A percentile compares a stretch with the other conserved stretches of the same genome.
Conservation (phyloP, 1,284 basidiomycete species). For the Puccinia triticina region DNA sequence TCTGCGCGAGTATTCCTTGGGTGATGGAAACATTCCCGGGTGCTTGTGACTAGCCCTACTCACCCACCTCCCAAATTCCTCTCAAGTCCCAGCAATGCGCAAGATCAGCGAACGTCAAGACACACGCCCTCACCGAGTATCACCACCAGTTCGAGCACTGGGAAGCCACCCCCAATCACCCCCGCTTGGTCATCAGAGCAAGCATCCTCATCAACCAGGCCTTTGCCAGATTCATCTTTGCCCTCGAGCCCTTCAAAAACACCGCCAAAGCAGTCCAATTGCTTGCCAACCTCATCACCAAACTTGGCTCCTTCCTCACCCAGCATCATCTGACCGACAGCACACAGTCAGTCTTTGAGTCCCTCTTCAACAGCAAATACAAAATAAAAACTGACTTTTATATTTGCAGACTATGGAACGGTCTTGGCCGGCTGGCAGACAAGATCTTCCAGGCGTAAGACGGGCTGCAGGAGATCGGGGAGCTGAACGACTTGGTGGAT, state of each 20-base stretch:
- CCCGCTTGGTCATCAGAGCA: neutral
- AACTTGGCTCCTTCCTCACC: neutral
- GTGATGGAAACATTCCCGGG: no score
- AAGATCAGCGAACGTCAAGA: neutral
- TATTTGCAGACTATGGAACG: neutral
- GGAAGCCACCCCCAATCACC: neutral
- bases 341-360: neutral
- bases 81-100: neutral
- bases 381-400: neutral
- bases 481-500: constrained; percentile 32
- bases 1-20: no score
- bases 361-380: neutral
- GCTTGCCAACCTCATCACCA: neutral
- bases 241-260: neutral
- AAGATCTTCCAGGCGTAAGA: neutral
- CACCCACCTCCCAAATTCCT: no score
- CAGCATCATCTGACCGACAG: neutral
- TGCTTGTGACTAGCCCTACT: no score
- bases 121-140: neutral
- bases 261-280: neutral
- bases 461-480: neutral
- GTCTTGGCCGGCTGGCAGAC: neutral
- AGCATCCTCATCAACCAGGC: neutral
- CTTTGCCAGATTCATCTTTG: neutral
- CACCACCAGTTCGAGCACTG: neutral